Percentiles rank a stretch among this genome's conserved stretches.
These are phyloP conservation scores for Xylaria sp. DNA, from an alignment of 2,329 filamentous ascomycete genomes.

Conservation along the genomic window DNA sequence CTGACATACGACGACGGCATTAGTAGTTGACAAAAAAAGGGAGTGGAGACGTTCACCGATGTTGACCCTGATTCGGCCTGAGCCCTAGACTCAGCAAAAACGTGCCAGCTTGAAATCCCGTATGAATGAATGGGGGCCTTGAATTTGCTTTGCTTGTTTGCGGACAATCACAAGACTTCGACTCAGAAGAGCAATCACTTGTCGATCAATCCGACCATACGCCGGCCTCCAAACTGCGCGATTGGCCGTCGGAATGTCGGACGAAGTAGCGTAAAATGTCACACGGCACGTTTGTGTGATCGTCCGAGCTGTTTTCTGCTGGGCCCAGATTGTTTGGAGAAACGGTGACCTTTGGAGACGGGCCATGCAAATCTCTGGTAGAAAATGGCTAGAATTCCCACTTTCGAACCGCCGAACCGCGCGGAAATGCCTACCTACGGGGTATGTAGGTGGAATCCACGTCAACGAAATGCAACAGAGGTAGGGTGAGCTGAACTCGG, in stretches of 20 bases:
- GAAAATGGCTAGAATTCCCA: not conserved
- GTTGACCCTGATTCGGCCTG: not conserved
- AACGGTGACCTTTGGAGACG: slow-evolving; percentile 1
- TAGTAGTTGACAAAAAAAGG: not conserved
- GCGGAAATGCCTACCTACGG: slow-evolving; percentile 6
- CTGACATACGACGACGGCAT: not conserved
- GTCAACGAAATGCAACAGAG: slow-evolving; percentile 1
- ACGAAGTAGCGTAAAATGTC: not conserved
- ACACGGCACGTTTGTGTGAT: not conserved
- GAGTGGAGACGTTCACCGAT: not conserved
- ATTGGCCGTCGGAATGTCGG: slow-evolving; percentile 6
- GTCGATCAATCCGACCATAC: not conserved
- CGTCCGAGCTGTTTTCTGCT: not conserved
- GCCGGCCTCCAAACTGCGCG: slow-evolving; percentile 4
- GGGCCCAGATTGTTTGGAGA: slow-evolving; percentile 4
- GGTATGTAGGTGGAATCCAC: not conserved
- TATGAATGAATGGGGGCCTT: not conserved
- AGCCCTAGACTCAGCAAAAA: not conserved
- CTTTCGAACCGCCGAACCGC: not conserved
- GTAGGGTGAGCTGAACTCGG: slow-evolving; percentile 8
- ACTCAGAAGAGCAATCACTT: not conserved
- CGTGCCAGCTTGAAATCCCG: slow-evolving; percentile 2
- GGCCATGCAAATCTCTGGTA: slow-evolving; percentile 6
- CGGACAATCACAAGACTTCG: not conserved
- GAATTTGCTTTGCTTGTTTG: not conserved